phyloP scores from a whole-genome alignment of 176 grass and related monocot genomes.

The Triticum timopheevii region DNA sequence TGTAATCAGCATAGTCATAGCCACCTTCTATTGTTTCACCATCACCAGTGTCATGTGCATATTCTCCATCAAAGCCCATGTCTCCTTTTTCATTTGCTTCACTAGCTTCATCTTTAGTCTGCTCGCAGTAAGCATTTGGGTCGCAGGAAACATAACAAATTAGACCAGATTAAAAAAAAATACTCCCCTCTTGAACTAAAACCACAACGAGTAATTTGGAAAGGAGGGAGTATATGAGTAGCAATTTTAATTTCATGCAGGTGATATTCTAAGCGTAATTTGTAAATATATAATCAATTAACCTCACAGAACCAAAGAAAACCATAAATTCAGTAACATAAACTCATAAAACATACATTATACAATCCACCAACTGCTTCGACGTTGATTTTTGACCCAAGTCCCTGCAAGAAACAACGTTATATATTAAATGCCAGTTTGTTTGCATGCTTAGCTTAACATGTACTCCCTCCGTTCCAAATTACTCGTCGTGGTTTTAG shows the following conservation, averaged over 20 bases:
- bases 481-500: no score
- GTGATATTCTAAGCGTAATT: neutral
- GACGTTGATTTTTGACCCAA: conserved; percentile 66
- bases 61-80: conserved; percentile 27
- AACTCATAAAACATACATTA: conserved; percentile 50
- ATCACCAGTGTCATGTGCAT: conserved; percentile 29
- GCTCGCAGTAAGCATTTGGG: neutral
- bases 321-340: neutral
- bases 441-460: neutral
- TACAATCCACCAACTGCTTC: conserved; percentile 66
- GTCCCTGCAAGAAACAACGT: conserved; percentile 43
- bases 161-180: neutral
- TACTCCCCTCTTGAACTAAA: no score
- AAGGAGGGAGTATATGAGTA: neutral
- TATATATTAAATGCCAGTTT: neutral
- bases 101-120: conserved; percentile 35
- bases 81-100: conserved; percentile 35
- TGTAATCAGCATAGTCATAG: conserved; percentile 29
- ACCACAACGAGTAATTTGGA: no score
- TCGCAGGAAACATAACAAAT: neutral
- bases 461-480: neutral
- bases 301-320: neutral
- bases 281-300: conserved; percentile 19
- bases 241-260: neutral
- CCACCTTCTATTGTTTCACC: conserved; percentile 35